A percentile compares a stretch with the other conserved stretches of the same genome.
phyloP scores from a whole-genome alignment of 2,329 filamentous ascomycete species.

The Colletotrichum liriopes region DNA sequence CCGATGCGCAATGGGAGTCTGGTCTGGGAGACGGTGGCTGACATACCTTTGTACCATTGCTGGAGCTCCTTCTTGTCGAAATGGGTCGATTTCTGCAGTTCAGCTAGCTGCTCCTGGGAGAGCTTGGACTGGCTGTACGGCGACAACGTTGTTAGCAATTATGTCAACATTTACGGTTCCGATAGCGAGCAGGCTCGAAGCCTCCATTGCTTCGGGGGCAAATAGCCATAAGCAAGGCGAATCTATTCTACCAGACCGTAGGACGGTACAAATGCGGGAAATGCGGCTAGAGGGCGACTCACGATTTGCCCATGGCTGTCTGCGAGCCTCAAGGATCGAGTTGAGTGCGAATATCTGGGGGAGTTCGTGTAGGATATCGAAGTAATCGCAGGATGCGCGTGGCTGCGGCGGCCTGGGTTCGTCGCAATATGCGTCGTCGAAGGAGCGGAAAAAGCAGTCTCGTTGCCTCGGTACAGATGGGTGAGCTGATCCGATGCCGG shows the following conservation, averaged over 20 bases:
- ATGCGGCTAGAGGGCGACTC: slow-evolving; percentile 44
- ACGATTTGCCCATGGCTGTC: slow-evolving; percentile 65
- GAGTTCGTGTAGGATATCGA: not conserved
- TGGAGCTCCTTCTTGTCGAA: slow-evolving; percentile 99
- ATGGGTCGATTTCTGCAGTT: slow-evolving; percentile 96
- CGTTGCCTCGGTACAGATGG: slow-evolving; percentile 13
- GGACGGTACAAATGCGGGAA: not conserved
- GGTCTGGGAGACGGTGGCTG: slow-evolving; percentile 2
- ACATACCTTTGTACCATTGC: slow-evolving; percentile 98
- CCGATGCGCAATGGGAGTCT: slow-evolving; percentile 1
- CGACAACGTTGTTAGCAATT: slow-evolving; percentile 45
- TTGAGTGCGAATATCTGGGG: not conserved
- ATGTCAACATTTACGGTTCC: not conserved
- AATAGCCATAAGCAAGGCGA: not conserved
- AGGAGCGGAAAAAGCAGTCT: slow-evolving; percentile 15
- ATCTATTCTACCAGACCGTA: not conserved
- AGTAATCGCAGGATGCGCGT: slow-evolving; percentile 7
- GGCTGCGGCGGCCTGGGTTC: slow-evolving; percentile 13
- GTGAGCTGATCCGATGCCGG: not conserved
- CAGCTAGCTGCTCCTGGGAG: slow-evolving; percentile 93
- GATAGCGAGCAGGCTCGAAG: not conserved
- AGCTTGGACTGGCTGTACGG: slow-evolving; percentile 92
- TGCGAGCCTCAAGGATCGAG: slow-evolving; percentile 10
- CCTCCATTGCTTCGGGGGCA: not conserved
- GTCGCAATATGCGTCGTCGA: slow-evolving; percentile 23